Conservation (phyloP, 176 grass and related monocot species). For the Eremochloa ophiuroides region DNA sequence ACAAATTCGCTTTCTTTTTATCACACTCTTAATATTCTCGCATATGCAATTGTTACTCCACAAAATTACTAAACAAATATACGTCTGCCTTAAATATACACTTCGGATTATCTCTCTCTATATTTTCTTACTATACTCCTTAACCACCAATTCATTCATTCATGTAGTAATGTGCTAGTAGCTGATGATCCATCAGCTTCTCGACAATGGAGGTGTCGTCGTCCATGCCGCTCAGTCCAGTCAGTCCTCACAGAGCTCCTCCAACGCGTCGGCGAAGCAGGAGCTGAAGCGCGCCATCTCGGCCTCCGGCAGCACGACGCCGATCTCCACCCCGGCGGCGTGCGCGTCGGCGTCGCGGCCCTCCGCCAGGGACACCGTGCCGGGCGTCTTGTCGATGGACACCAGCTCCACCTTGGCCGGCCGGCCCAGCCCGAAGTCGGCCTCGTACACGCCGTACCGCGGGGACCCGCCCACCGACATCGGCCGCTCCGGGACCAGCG, state of each 20-base stretch:
- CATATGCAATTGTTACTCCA: too few relatives aligned
- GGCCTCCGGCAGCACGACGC: conserved; percentile 61
- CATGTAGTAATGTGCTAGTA: too few relatives aligned
- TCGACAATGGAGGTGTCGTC: neutral
- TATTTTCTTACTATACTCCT: too few relatives aligned
- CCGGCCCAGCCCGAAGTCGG: conserved; percentile 66
- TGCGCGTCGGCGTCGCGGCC: conserved; percentile 27
- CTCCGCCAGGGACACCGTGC: conserved; percentile 84
- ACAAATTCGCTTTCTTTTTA: too few relatives aligned
- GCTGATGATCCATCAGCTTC: neutral
- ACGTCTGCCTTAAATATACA: too few relatives aligned
- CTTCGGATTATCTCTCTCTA: too few relatives aligned
- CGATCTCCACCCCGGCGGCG: conserved; percentile 72
- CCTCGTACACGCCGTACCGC: conserved; percentile 68
- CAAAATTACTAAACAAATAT: too few relatives aligned
- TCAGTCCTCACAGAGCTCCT: conserved; percentile 10
- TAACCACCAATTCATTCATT: too few relatives aligned
- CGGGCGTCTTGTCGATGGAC: conserved; percentile 89
- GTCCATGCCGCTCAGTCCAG: neutral
- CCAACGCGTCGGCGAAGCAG: conserved; percentile 44
- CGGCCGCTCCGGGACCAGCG: conserved; percentile 57
- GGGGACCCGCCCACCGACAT: conserved; percentile 96
- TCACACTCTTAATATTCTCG: too few relatives aligned
- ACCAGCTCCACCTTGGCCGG: conserved; percentile 79
- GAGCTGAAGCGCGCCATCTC: conserved; percentile 62